Evolutionary conservation across 2,329 filamentous ascomycete species (phyloP).

Genomic region (Talaromyces sp.): DNA sequence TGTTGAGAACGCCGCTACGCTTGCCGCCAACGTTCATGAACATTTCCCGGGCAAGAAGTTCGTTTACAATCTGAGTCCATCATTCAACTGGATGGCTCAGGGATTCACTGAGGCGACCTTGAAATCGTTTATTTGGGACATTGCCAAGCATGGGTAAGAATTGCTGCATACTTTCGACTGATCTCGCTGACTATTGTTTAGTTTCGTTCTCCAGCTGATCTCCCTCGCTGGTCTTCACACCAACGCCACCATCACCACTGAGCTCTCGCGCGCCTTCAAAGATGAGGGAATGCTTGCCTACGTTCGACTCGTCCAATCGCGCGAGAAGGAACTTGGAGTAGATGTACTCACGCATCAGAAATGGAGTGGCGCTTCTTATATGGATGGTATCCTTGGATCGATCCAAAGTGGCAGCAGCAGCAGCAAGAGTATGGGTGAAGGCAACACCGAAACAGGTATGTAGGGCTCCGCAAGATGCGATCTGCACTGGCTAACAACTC

Average conservation of each 20-base stretch:
- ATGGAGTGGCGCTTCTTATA: conserved; percentile 66
- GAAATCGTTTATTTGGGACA: conserved; percentile 92
- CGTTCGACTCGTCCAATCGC: conserved; percentile 84
- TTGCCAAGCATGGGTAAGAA: conserved; percentile 78
- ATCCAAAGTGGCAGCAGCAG: conserved; percentile 89
- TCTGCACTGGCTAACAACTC: background rate
- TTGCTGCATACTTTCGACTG: background rate
- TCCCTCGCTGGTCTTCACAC: conserved; percentile 62
- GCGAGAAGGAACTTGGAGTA: conserved; percentile 85
- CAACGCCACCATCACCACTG: conserved; percentile 62
- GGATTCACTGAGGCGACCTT: conserved; percentile 81
- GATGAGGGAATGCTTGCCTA: conserved; percentile 94
- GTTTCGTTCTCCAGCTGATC: conserved; percentile 63
- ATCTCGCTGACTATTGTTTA: conserved; percentile 23
- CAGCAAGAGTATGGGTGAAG: conserved; percentile 90
- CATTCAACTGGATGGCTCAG: conserved; percentile 98
- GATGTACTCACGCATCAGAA: conserved; percentile 96
- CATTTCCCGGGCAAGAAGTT: conserved; percentile 75
- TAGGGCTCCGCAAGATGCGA: background rate
- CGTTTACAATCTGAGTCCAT: conserved; percentile 93
- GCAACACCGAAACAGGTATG: conserved; percentile 70
- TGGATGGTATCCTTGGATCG: conserved; percentile 83
- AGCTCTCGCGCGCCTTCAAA: conserved; percentile 80
- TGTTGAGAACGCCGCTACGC: conserved; percentile 69
- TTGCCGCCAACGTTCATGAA: conserved; percentile 71